Conservation (phyloP, 768 basidiomycete species). For the Terana coerulea region DNA sequence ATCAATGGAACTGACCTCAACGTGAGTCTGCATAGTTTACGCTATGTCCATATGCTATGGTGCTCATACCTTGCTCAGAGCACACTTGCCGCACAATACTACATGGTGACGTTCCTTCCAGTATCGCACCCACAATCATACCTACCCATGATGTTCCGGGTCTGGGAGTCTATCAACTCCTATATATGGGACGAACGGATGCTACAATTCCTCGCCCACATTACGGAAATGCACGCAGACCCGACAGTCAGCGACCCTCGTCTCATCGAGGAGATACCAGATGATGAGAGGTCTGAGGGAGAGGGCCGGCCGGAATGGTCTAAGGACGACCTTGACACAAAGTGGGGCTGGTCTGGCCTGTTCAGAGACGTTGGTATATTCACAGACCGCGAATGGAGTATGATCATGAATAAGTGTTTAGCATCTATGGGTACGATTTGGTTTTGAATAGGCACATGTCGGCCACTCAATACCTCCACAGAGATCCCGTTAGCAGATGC, state of each 20-base stretch:
- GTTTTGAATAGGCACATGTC: too few species aligned
- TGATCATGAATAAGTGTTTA: slow-evolving; percentile 86
- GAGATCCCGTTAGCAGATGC: slow-evolving; percentile 72
- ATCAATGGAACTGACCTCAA: slow-evolving; percentile 73
- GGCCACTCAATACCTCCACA: slow-evolving; percentile 23
- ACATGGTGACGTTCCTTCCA: slow-evolving; percentile 82
- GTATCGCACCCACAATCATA: slow-evolving; percentile 82
- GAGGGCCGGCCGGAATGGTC: slow-evolving; percentile 59
- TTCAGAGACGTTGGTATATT: slow-evolving; percentile 72
- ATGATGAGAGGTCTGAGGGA: slow-evolving; percentile 62
- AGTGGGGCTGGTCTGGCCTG: slow-evolving; percentile 48
- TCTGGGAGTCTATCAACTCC: slow-evolving; percentile 89
- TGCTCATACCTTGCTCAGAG: slow-evolving; percentile 37
- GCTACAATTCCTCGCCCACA: slow-evolving; percentile 74
- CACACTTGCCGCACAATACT: slow-evolving; percentile 79
- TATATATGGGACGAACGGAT: slow-evolving; percentile 89
- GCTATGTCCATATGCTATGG: neutral
- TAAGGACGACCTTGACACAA: slow-evolving; percentile 36
- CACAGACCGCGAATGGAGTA: slow-evolving; percentile 77
- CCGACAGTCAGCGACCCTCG: slow-evolving; percentile 73
- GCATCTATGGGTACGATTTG: slow-evolving; percentile 66
- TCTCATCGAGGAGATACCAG: slow-evolving; percentile 59
- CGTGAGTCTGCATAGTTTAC: slow-evolving; percentile 38
- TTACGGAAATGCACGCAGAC: slow-evolving; percentile 79
- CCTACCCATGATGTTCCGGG: slow-evolving; percentile 75